phyloP scores from a whole-genome alignment of 768 basidiomycete genomes.

The Calocera viscosa region DNA sequence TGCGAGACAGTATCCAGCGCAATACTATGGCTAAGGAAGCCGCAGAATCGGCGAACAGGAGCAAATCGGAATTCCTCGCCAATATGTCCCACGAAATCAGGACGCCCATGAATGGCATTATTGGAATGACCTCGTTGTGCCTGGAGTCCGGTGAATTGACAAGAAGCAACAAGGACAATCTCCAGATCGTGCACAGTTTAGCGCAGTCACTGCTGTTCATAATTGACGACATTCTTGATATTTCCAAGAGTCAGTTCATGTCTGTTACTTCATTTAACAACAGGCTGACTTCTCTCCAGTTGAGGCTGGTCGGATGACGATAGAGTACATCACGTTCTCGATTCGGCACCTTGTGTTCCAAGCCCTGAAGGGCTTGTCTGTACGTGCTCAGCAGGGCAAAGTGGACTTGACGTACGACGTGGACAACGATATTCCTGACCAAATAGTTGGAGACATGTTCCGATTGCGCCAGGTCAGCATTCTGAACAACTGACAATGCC shows the following conservation, averaged over 20 bases:
- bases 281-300: conserved; percentile 37
- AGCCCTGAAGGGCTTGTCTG: conserved; percentile 94
- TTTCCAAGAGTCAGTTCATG: conserved; percentile 86
- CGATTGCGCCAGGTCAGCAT: conserved; percentile 56
- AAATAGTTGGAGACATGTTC: conserved; percentile 90
- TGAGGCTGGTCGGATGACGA: conserved; percentile 98
- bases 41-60: conserved; percentile 93
- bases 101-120: conserved; percentile 99
- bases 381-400: conserved; percentile 92
- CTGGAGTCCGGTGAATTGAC: conserved; percentile 84
- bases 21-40: conserved; percentile 96
- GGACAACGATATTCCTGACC: conserved; percentile 90
- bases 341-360: conserved; percentile 94
- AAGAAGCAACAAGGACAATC: conserved; percentile 84
- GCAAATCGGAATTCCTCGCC: conserved; percentile 95
- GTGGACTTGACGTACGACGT: conserved; percentile 93
- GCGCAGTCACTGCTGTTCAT: conserved; percentile 87
- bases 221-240: conserved; percentile 98
- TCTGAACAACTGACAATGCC: conserved; percentile 21
- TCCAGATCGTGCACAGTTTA: conserved; percentile 88
- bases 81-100: conserved; percentile 98
- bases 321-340: conserved; percentile 98
- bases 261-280: background rate
- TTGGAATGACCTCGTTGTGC: conserved; percentile 98
- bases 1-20: conserved; percentile 95